Conservation (phyloP, 1,139 yeast genomes). For the Petasospora rhodanensis region DNA sequence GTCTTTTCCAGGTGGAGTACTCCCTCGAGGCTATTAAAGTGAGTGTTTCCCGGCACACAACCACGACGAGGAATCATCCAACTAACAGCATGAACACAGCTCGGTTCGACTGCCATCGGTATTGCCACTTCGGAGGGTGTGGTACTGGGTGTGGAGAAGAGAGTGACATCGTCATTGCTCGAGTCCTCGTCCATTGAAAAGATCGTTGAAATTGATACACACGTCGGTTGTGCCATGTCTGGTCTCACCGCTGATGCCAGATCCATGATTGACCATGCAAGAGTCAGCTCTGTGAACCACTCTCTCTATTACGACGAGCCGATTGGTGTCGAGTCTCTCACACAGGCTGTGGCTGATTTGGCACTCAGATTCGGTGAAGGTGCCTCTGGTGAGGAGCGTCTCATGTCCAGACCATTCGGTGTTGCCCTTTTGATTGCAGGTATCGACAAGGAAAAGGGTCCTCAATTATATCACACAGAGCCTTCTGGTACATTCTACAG, state of each 20-base stretch:
- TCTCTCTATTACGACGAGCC: conserved; percentile 88
- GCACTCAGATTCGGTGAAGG: conserved; percentile 98
- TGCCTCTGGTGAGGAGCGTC: conserved; percentile 93
- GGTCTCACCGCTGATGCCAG: conserved; percentile 99
- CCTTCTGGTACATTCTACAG: conserved; percentile 98
- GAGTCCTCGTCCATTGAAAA: conserved; percentile 95
- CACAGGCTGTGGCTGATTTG: conserved; percentile 95
- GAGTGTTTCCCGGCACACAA: conserved; percentile 19
- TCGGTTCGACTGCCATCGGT: conserved; percentile 97
- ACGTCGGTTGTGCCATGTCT: conserved; percentile 98
- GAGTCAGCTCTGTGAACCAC: conserved; percentile 88
- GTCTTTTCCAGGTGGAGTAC: conserved; percentile 96
- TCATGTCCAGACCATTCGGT: conserved; percentile 99
- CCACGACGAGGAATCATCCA: too few species aligned
- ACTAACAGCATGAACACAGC: too few species aligned
- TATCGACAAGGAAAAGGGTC: conserved; percentile 85
- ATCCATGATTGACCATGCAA: conserved; percentile 97
- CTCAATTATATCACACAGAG: conserved; percentile 97
- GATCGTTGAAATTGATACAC: conserved; percentile 89
- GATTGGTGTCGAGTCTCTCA: conserved; percentile 86
- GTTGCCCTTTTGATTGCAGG: conserved; percentile 97
- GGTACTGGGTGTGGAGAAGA: conserved; percentile 91
- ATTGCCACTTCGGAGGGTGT: conserved; percentile 97
- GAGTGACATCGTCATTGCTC: conserved; percentile 88
- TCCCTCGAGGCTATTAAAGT: conserved; percentile 95